phyloP scores from a whole-genome alignment of 2,329 filamentous ascomycete genomes.

The Colletotrichum eleusines region DNA sequence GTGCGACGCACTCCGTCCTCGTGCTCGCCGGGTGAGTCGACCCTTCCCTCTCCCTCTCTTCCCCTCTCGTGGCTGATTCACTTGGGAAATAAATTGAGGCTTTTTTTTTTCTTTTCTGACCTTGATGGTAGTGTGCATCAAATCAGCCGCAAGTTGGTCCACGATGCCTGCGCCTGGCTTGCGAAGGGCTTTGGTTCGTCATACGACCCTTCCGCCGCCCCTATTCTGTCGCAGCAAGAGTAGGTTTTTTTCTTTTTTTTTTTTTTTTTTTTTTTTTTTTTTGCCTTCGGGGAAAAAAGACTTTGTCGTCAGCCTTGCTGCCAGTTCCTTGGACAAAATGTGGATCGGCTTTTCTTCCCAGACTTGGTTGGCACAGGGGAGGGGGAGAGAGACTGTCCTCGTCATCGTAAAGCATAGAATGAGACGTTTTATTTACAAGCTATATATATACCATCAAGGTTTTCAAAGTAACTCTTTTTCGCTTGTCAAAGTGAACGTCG shows the following conservation, averaged over 20 bases:
- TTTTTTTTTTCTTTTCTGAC: neutral
- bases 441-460: neutral
- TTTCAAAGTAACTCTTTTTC: neutral
- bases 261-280: too few species aligned
- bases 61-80: neutral
- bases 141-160: slow-evolving; percentile 23
- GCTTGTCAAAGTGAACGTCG: neutral
- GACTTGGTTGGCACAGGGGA: too few species aligned
- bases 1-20: slow-evolving; percentile 31
- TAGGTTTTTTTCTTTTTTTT: too few species aligned
- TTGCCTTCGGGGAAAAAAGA: neutral
- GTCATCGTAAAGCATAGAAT: neutral
- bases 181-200: slow-evolving; percentile 20
- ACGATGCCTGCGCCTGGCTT: slow-evolving; percentile 19
- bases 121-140: neutral
- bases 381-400: too few species aligned
- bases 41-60: too few species aligned
- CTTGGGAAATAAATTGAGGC: too few species aligned
- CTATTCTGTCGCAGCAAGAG: slow-evolving; percentile 1
- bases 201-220: slow-evolving; percentile 5
- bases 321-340: neutral
- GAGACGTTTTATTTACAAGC: neutral
- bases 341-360: neutral
- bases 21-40: slow-evolving; percentile 25
- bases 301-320: neutral